Evolutionary conservation across 2,329 filamentous ascomycete genomes (phyloP).

Genomic region (Colletotrichum sansevieriae): DNA sequence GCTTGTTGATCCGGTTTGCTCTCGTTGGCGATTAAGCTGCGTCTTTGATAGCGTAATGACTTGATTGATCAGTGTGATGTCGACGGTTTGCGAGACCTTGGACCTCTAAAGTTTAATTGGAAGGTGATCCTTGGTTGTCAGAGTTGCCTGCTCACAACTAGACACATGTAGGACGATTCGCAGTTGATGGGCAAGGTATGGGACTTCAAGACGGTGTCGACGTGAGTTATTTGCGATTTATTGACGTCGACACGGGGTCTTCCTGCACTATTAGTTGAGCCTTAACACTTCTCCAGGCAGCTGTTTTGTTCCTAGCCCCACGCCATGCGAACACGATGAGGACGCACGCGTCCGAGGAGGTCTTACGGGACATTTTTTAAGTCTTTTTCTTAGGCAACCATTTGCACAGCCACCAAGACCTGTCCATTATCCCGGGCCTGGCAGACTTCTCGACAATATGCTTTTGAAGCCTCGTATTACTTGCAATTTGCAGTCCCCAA

Average conservation of each 20-base stretch:
- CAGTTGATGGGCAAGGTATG: no score
- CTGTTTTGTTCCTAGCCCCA: background rate
- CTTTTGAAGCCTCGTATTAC: background rate
- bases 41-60: no score
- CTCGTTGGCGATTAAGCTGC: no score
- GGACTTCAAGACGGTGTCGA: background rate
- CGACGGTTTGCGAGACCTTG: no score
- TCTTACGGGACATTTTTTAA: constrained; percentile 18
- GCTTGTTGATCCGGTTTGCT: no score
- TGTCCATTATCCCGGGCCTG: constrained; percentile 11
- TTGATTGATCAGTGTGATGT: no score
- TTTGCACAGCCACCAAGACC: constrained; percentile 16
- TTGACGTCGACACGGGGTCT: constrained; percentile 3
- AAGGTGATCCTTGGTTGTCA: no score
- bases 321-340: constrained; percentile 1
- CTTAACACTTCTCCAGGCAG: constrained; percentile 21
- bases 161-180: no score
- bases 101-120: no score
- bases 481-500: background rate
- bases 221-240: constrained; percentile 16
- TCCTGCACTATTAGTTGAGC: background rate
- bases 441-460: background rate
- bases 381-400: background rate
- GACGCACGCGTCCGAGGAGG: constrained; percentile 15
- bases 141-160: no score